These are phyloP conservation scores for Vinca minor DNA, from an alignment of 257 asterid genomes.

Conservation along the genomic window DNA sequence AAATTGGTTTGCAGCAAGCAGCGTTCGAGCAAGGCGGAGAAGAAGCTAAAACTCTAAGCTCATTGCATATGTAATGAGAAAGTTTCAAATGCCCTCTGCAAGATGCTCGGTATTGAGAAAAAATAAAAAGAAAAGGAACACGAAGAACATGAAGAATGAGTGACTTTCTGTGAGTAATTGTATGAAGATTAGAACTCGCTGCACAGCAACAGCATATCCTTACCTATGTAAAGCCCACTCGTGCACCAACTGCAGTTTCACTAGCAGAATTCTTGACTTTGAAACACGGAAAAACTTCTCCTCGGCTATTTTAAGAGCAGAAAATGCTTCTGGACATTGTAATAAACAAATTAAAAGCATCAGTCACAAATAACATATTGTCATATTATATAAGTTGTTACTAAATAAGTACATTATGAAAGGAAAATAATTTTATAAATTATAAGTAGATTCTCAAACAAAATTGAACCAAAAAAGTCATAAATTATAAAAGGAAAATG, in stretches of 20 bases:
- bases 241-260: conserved; percentile 74
- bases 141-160: conserved; percentile 2
- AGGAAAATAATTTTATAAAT: too few relatives aligned
- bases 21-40: conserved; percentile 84
- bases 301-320: conserved; percentile 75
- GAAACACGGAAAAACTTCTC: conserved; percentile 64
- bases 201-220: conserved; percentile 1
- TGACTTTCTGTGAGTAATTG: not conserved
- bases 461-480: too few relatives aligned
- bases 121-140: not conserved
- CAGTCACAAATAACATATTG: not conserved
- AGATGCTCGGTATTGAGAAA: conserved; percentile 3
- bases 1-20: conserved; percentile 88
- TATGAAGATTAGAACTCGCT: conserved; percentile 3
- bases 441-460: too few relatives aligned
- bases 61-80: conserved; percentile 76
- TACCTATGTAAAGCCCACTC: conserved; percentile 86
- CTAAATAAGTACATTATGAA: too few relatives aligned
- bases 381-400: too few relatives aligned
- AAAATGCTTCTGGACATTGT: conserved; percentile 59
- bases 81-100: conserved; percentile 74
- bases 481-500: too few relatives aligned
- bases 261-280: conserved; percentile 68
- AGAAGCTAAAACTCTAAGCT: conserved; percentile 84
- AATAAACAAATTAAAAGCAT: not conserved